phyloP scores from a whole-genome alignment of 257 asterid species.

The Henckelia pumila region DNA sequence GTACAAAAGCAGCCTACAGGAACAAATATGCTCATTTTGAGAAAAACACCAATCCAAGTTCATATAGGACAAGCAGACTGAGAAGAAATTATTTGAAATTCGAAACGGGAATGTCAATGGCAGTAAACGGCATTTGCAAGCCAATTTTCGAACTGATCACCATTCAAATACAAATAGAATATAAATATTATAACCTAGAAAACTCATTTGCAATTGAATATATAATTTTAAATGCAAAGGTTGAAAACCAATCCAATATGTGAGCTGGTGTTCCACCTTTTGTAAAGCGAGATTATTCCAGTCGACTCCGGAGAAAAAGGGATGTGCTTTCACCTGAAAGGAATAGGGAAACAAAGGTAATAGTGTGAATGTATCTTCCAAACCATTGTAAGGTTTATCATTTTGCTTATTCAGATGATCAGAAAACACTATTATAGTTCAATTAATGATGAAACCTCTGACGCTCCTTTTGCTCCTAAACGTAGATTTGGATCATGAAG shows the following conservation, averaged over 20 bases:
- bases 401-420: constrained; percentile 5
- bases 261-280: constrained; percentile 44
- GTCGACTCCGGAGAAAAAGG: constrained; percentile 85
- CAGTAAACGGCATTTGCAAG: not conserved
- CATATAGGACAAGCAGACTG: not conserved
- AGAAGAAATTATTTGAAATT: too few relatives aligned
- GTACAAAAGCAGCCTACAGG: constrained; percentile 86
- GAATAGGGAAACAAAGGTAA: constrained; percentile 22
- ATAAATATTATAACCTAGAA: constrained; percentile 4
- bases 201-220: not conserved
- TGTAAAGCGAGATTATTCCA: constrained; percentile 89
- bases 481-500: constrained; percentile 80
- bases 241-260: constrained; percentile 8
- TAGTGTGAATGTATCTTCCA: constrained; percentile 20
- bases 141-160: constrained; percentile 11
- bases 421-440: constrained; percentile 8
- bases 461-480: constrained; percentile 85
- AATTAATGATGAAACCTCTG: constrained; percentile 61
- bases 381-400: constrained; percentile 15
- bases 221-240: not conserved
- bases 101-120: not conserved
- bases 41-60: constrained; percentile 4
- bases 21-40: constrained; percentile 10
- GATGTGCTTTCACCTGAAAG: constrained; percentile 77
- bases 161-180: not conserved